Percentiles rank a stretch among this genome's conserved stretches.
Evolutionary conservation across 306 rosid genomes (phyloP).

Genomic region (Dicorynia guianensis): DNA sequence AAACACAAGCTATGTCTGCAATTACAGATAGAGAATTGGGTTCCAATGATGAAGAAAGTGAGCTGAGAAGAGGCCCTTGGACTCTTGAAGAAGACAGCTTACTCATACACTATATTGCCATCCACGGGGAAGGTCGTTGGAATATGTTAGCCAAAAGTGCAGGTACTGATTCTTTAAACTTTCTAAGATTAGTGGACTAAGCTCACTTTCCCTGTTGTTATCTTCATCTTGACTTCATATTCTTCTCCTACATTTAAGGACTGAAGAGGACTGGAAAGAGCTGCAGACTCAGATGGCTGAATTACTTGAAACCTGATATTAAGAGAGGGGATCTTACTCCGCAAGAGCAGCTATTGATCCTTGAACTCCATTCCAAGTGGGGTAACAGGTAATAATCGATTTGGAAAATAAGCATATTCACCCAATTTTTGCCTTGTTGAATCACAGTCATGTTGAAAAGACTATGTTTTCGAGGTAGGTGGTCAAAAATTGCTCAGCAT

Average conservation of each 20-base stretch:
- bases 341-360: conserved; percentile 89
- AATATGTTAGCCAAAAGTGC: conserved; percentile 84
- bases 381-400: conserved; percentile 74
- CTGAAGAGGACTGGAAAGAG: conserved; percentile 96
- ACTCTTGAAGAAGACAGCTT: conserved; percentile 91
- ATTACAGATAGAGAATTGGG: conserved; percentile 45
- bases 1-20: conserved; percentile 58
- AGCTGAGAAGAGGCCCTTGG: conserved; percentile 93
- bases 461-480: conserved; percentile 44
- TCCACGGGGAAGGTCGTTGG: conserved; percentile 97
- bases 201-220: conserved; percentile 24
- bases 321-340: conserved; percentile 94
- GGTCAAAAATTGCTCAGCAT: conserved; percentile 93
- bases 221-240: neutral
- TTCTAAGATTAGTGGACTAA: conserved; percentile 18
- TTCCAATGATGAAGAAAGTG: conserved; percentile 61
- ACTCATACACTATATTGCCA: conserved; percentile 81
- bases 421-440: neutral
- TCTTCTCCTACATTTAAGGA: conserved; percentile 58
- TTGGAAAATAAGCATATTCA: neutral
- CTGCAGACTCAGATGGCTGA: conserved; percentile 95
- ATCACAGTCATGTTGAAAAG: neutral
- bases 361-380: conserved; percentile 93
- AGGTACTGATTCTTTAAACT: conserved; percentile 53
- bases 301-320: conserved; percentile 92